phyloP scores from a whole-genome alignment of 306 rosid genomes.

The Lablab purpureus region DNA sequence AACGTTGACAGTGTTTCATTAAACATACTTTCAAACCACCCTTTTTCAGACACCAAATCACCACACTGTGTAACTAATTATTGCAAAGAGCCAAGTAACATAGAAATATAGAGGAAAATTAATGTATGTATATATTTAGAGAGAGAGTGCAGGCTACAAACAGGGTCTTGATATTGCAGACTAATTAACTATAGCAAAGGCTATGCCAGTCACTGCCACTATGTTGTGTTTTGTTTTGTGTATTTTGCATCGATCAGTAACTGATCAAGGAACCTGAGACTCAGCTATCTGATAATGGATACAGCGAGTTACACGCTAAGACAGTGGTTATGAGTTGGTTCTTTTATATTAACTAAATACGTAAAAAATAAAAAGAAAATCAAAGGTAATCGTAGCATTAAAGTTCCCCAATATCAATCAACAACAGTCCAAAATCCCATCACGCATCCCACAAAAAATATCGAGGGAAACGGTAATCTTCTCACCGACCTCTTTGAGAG shows the following conservation, averaged over 20 bases:
- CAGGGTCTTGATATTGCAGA: conserved; percentile 34
- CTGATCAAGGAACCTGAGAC: conserved; percentile 48
- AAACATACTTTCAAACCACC: conserved; percentile 62
- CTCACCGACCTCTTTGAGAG: conserved; percentile 20
- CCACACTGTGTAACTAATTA: conserved; percentile 56
- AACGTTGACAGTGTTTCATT: conserved; percentile 60
- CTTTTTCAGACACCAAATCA: conserved; percentile 73
- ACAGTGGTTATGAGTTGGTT: conserved; percentile 35
- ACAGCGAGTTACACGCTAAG: conserved; percentile 33
- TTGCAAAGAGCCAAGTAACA: conserved; percentile 49
- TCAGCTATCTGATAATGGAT: conserved; percentile 48
- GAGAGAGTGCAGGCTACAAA: conserved; percentile 26
- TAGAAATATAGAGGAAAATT: neutral
- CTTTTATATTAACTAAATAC: conserved; percentile 41
- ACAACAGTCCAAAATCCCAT: conserved; percentile 28
- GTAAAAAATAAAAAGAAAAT: conserved; percentile 40
- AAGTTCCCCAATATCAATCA: conserved; percentile 17
- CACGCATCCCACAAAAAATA: conserved; percentile 49
- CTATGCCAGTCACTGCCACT: neutral
- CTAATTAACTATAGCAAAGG: neutral
- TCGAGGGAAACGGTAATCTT: conserved; percentile 17
- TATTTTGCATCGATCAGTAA: conserved; percentile 44
- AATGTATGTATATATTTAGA: neutral
- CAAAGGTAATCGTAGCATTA: neutral
- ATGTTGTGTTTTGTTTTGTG: conserved; percentile 24